Evolutionary conservation across 371 early-diverging fungal genomes (phyloP).

Genomic region (Ordospora pajunii): DNA sequence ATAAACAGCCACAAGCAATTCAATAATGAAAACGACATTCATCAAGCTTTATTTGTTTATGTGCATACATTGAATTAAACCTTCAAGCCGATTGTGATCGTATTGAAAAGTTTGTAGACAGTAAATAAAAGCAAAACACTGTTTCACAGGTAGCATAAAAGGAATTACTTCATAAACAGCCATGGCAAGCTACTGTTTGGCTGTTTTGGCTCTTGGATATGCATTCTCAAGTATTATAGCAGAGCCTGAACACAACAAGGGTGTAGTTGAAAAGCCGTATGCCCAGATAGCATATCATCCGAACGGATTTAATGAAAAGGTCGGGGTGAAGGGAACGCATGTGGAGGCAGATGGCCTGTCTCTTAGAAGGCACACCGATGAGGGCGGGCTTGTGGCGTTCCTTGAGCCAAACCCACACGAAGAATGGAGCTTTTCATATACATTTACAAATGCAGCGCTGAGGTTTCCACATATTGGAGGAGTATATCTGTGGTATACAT

Average conservation of each 20-base stretch:
- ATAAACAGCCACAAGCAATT: neutral
- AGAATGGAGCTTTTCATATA: conserved; percentile 59
- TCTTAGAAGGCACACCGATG: conserved; percentile 33
- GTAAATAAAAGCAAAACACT: conserved; percentile 8
- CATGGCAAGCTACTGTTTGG: neutral
- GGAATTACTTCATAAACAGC: too few relatives aligned
- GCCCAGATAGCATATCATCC: conserved; percentile 9
- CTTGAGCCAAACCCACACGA: conserved; percentile 48
- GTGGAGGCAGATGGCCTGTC: conserved; percentile 35
- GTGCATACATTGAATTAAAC: too few relatives aligned
- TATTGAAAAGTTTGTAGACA: neutral
- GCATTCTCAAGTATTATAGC: neutral
- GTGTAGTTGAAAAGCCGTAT: conserved; percentile 4
- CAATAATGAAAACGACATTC: too few relatives aligned
- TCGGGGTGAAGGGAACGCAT: conserved; percentile 23
- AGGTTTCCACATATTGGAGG: conserved; percentile 53
- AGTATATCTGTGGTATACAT: conserved; percentile 61
- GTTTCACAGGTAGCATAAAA: neutral
- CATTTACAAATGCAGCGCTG: conserved; percentile 43
- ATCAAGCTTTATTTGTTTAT: too few relatives aligned
- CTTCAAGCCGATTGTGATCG: too few relatives aligned
- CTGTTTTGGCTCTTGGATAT: neutral
- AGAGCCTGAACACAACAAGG: neutral
- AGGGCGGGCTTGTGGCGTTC: conserved; percentile 54
- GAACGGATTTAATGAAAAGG: conserved; percentile 5